Conservation (phyloP, 169 alveolate genomes). For the Cryptosporidium muris region DNA sequence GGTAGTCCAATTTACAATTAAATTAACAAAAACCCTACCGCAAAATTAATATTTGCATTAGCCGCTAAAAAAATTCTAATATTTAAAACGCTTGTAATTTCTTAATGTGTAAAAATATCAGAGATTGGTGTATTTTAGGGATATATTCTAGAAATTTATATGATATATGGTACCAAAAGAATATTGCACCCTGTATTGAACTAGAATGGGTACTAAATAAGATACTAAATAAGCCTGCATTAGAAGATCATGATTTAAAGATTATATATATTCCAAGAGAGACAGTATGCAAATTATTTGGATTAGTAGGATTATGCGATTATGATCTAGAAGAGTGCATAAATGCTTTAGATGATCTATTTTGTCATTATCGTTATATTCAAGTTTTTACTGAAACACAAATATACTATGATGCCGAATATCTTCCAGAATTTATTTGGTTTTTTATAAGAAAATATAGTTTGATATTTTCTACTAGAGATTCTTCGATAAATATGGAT, state of each 20-base stretch:
- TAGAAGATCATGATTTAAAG: not conserved
- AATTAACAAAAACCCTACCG: too few species aligned
- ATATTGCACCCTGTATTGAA: too few species aligned
- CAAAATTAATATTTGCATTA: too few species aligned
- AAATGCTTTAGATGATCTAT: not conserved
- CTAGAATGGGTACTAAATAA: too few species aligned
- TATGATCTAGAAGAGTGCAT: constrained; percentile 19
- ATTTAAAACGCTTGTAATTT: too few species aligned
- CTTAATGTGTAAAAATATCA: too few species aligned
- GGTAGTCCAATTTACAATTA: too few species aligned
- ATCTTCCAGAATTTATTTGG: constrained; percentile 12
- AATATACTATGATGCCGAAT: not conserved
- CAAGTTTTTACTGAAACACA: not conserved
- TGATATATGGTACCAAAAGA: too few species aligned
- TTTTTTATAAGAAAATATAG: not conserved
- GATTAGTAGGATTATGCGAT: constrained; percentile 11
- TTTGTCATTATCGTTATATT: not conserved
- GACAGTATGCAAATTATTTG: constrained; percentile 26
- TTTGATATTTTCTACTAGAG: not conserved
- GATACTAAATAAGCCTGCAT: not conserved
- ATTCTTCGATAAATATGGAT: not conserved
- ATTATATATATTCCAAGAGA: constrained; percentile 3
- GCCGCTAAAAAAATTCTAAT: too few species aligned
- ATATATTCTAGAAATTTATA: too few species aligned
- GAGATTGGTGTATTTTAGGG: too few species aligned